A percentile compares a stretch with the other conserved stretches of the same genome.
These are phyloP conservation scores for Bauhinia variegata DNA, from an alignment of 306 rosid species.

Conservation along the genomic window DNA sequence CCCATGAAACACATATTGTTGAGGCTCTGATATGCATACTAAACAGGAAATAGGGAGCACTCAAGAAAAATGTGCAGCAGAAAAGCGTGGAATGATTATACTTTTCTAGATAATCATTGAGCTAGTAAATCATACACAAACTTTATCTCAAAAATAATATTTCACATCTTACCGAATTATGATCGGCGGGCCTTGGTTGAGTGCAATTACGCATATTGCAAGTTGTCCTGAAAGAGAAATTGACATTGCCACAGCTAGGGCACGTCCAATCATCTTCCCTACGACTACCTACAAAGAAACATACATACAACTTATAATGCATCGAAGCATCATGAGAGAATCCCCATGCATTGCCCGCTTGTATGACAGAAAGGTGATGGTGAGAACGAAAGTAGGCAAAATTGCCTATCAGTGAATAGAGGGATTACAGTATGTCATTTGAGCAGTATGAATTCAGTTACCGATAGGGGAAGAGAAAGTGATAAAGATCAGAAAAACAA, in stretches of 20 bases:
- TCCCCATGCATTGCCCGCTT: too few species aligned
- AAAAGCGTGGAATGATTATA: not conserved
- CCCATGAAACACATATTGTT: not conserved
- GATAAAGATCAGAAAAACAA: not conserved
- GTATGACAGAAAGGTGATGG: not conserved
- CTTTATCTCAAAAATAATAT: not conserved
- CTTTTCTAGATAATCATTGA: slow-evolving; percentile 7
- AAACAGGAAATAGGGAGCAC: not conserved
- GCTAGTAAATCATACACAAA: slow-evolving; percentile 26
- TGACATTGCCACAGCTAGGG: slow-evolving; percentile 97
- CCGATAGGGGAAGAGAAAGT: not conserved
- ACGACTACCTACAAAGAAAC: slow-evolving; percentile 74
- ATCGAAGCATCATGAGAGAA: slow-evolving; percentile 7
- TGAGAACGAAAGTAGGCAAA: not conserved
- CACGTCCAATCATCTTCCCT: slow-evolving; percentile 99
- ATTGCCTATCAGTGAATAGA: not conserved
- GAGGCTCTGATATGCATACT: not conserved
- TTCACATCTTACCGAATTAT: slow-evolving; percentile 63
- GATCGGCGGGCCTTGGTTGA: slow-evolving; percentile 98
- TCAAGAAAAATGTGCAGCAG: not conserved
- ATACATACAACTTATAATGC: not conserved
- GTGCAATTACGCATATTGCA: slow-evolving; percentile 99
- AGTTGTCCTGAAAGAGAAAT: slow-evolving; percentile 94
- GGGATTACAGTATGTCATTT: slow-evolving; percentile 3
- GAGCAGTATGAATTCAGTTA: not conserved